Conservation (phyloP, 805 yeast genomes). For the Candida maesae region DNA sequence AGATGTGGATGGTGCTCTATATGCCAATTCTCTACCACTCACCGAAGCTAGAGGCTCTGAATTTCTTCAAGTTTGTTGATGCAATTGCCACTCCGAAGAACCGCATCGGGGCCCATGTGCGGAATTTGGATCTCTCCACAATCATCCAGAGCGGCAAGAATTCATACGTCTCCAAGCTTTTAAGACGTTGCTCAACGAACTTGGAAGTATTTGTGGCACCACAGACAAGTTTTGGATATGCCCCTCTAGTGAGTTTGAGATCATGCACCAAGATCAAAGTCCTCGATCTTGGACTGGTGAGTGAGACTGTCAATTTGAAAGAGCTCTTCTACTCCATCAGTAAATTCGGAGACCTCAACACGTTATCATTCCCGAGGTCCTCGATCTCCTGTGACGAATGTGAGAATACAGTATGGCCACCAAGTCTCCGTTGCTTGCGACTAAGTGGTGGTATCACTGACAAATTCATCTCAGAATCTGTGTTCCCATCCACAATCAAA, state of each 20-base stretch:
- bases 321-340: conserved; percentile 76
- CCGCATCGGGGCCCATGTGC: conserved; percentile 55
- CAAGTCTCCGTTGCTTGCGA: conserved; percentile 62
- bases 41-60: conserved; percentile 63
- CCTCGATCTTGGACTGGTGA: conserved; percentile 78
- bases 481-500: conserved; percentile 70
- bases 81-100: conserved; percentile 49
- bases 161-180: conserved; percentile 77
- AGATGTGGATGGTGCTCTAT: conserved; percentile 54
- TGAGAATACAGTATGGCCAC: conserved; percentile 70
- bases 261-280: conserved; percentile 60
- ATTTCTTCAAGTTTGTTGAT: conserved; percentile 72
- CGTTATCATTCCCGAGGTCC: conserved; percentile 83
- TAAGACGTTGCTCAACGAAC: conserved; percentile 68
- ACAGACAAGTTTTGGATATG: conserved; percentile 89
- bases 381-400: conserved; percentile 66
- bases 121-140: conserved; percentile 64
- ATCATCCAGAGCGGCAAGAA: conserved; percentile 91
- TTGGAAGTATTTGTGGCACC: conserved; percentile 80
- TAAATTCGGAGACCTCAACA: conserved; percentile 58
- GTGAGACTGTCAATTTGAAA: conserved; percentile 82
- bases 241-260: conserved; percentile 80
- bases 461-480: conserved; percentile 63
- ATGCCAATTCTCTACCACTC: conserved; percentile 60
- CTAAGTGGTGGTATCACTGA: conserved; percentile 89